Conservation (phyloP, 1,284 basidiomycete genomes). For the Tremellales sp. region DNA sequence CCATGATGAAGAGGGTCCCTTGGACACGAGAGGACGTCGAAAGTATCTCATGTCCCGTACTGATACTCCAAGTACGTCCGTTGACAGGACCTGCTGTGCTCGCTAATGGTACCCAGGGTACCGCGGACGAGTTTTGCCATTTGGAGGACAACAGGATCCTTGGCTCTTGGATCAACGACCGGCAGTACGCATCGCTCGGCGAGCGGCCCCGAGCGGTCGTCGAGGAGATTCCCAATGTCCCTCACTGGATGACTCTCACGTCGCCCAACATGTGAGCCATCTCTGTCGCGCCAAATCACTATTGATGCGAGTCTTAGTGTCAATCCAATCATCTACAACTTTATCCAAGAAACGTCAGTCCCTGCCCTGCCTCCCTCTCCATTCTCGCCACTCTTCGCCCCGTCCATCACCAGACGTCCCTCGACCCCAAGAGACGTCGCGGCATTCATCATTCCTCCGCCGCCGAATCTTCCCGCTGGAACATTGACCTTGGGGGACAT, state of each 20-base stretch:
- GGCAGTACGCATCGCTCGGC: background rate
- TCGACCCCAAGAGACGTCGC: background rate
- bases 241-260: conserved; percentile 2
- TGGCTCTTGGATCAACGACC: background rate
- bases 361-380: no score
- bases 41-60: no score
- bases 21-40: no score
- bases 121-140: no score
- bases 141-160: no score
- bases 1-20: no score
- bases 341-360: background rate
- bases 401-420: background rate
- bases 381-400: background rate
- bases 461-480: background rate
- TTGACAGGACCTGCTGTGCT: no score
- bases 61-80: no score
- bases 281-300: no score
- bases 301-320: background rate
- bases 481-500: background rate
- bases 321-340: background rate
- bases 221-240: background rate
- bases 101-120: no score
- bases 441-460: background rate
- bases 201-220: background rate
- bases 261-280: background rate